phyloP scores from a whole-genome alignment of 116 monocot genomes.

The Dioscorea cayenensis region DNA sequence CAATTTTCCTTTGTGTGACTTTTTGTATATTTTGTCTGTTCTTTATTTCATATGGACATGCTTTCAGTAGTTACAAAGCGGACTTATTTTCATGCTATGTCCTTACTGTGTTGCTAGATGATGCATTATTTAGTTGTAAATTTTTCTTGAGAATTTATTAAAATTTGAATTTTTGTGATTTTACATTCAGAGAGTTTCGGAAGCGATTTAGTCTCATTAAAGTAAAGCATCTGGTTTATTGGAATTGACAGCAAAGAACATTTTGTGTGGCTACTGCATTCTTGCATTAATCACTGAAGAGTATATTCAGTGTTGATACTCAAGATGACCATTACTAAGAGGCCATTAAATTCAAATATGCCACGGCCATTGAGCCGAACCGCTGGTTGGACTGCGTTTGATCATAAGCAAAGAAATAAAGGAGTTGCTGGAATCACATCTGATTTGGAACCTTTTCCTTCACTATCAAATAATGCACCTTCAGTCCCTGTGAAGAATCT shows the following conservation, averaged over 20 bases:
- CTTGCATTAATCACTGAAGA: neutral
- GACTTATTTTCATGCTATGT: too few relatives aligned
- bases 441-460: constrained; percentile 51
- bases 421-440: constrained; percentile 9
- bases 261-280: neutral
- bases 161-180: too few relatives aligned
- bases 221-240: neutral
- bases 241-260: neutral
- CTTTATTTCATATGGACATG: too few relatives aligned
- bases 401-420: constrained; percentile 35
- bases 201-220: neutral
- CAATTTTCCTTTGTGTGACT: too few relatives aligned
- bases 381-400: constrained; percentile 86
- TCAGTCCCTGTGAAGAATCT: constrained; percentile 3
- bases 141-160: too few relatives aligned
- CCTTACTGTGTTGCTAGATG: too few relatives aligned
- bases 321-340: constrained; percentile 12
- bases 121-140: too few relatives aligned
- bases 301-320: neutral
- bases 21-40: too few relatives aligned
- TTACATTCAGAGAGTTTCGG: too few relatives aligned
- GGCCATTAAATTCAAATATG: constrained; percentile 24
- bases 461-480: constrained; percentile 16
- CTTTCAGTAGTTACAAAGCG: too few relatives aligned
- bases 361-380: constrained; percentile 27